Evolutionary conservation across 176 grass and related monocot species (phyloP), one percentile per base, ranked within the genome.

Genomic region (Phoenix roebelenii): DNA sequence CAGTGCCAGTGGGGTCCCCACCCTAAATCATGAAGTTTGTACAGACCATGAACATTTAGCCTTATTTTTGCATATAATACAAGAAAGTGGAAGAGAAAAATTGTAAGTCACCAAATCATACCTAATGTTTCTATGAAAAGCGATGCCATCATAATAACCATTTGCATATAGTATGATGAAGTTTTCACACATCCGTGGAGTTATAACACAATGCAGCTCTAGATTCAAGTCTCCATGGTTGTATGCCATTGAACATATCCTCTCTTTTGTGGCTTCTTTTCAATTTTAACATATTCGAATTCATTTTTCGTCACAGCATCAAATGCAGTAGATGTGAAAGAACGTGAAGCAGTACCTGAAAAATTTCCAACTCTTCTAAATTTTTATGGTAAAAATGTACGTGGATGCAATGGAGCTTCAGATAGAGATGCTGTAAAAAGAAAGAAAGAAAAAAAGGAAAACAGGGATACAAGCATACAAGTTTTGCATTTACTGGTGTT

Each of bases 1-100:
- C 91, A 64, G 91, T 90, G 53, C 83, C 91, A 22, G 86, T 96
- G 55, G 91, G 91, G 68, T 96, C 91, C 63, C 86, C 91, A 67
- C 86, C 91, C 87, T 96, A 86, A 79, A 96, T 96, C 91, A 96
- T 96, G 73, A 96, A 96, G 25, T 96, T 90, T 72, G 86, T 96
- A 71, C 29, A 61, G 23, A 44, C 73, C 15, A 52, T 67, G 54
- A 68, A 60, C 23, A 23, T 30, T 69, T 66, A 10, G 1, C 52
- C 67, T 75, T 59, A 67, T 28, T 28, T 28, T 3, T 28, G 4
- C 26, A 28, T 28, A 28, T 20, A 23, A 51, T 18, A 64, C 57
- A 35, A 17, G 52, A 19, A 39, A 65, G 5, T 32, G 16, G 48
- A 53, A 25, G 54, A 51, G 58, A 20, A 51, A 59, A 9, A 53